Conservation (phyloP, 176 grass and related monocot genomes). For the Zoysia pacifica region DNA sequence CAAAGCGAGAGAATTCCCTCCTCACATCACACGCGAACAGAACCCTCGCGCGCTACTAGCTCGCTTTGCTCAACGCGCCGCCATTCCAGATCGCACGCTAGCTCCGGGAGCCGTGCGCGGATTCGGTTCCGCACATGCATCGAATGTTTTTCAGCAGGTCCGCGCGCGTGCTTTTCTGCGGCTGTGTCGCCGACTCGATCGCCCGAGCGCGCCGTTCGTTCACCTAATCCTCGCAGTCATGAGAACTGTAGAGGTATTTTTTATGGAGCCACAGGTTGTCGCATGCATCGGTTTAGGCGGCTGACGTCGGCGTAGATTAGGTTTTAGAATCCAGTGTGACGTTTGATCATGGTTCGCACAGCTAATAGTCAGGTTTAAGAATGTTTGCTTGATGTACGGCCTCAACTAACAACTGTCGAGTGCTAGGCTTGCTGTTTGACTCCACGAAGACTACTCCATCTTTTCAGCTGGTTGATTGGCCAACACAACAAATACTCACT, state of each 20-base stretch:
- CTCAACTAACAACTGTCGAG: not conserved
- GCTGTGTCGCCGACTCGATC: too few species aligned
- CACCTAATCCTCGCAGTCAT: not conserved
- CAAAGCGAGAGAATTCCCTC: slow-evolving; percentile 41
- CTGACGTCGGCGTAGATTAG: not conserved
- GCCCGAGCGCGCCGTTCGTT: not conserved
- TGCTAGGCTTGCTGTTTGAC: not conserved
- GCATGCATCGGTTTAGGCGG: not conserved
- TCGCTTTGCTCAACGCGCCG: not conserved
- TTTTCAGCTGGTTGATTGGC: not conserved
- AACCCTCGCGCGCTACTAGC: not conserved
- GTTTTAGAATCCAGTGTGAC: not conserved
- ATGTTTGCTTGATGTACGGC: not conserved
- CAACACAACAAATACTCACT: too few species aligned
- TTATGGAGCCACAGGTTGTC: not conserved
- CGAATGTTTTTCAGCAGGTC: slow-evolving; percentile 15
- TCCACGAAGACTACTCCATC: not conserved
- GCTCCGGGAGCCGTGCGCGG: not conserved
- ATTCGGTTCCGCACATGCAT: not conserved
- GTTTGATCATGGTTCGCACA: slow-evolving; percentile 32
- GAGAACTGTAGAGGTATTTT: not conserved
- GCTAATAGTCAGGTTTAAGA: slow-evolving; percentile 5
- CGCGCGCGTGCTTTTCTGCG: too few species aligned
- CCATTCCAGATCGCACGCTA: not conserved
- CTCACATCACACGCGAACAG: slow-evolving; percentile 24